These are phyloP conservation scores for Teratosphaeria zuluensis DNA, from an alignment of 2,329 filamentous ascomycete species.

Conservation along the genomic window DNA sequence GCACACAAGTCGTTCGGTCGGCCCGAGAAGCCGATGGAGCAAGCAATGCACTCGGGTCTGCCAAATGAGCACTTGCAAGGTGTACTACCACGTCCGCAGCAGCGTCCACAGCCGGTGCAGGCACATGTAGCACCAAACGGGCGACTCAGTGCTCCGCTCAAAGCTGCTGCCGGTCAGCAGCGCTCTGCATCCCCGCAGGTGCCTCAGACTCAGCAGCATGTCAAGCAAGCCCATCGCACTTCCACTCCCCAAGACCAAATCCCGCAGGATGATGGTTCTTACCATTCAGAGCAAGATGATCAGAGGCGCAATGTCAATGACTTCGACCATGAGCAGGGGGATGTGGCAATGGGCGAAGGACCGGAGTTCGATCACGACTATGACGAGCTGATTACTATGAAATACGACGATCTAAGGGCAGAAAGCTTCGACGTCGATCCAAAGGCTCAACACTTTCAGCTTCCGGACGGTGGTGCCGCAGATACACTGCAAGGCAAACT, in stretches of 20 bases:
- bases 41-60: too few species aligned
- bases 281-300: neutral
- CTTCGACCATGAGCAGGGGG: neutral
- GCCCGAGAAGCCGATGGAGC: too few species aligned
- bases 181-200: neutral
- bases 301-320: neutral
- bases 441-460: neutral
- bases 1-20: too few species aligned
- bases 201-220: neutral
- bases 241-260: neutral
- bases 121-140: neutral
- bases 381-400: conserved; percentile 16
- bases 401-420: conserved; percentile 17
- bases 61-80: too few species aligned
- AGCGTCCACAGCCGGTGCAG: too few species aligned
- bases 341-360: neutral
- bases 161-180: neutral
- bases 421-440: conserved; percentile 21
- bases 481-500: conserved; percentile 16
- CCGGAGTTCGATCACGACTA: conserved; percentile 18
- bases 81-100: too few species aligned
- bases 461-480: neutral
- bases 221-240: neutral
- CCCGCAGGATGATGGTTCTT: neutral
- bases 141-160: neutral